Base-by-base conservation (phyloP, 768 basidiomycete species). In the Tubosaeta brunneosetosa region DNA sequence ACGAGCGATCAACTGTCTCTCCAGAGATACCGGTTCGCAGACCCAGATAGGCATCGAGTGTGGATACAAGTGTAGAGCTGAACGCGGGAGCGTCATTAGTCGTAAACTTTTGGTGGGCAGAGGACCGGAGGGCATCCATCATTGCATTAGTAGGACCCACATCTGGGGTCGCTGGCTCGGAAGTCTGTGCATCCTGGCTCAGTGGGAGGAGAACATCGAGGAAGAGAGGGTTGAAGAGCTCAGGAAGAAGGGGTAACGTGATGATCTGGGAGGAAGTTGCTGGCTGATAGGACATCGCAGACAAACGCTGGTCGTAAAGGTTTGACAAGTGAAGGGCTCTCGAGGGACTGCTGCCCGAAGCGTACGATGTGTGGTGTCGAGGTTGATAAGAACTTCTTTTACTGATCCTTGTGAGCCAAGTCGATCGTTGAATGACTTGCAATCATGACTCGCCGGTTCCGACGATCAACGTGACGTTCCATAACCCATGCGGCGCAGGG, bases 11-110 rank as follows among this genome's bases (percentile, higher is more conserved):
- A 17, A 82, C 59, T 0, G 54, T 43, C 0, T 27, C 16, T 3
- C 61, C 59, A 2, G 50, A 17, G 0, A 67, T 53, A 14, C 66
- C 58, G 1, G 60, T 59, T 7, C 65, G 65, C 14, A 85, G 56
- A 16, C 61, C 56, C n/a, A 76, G 66, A 65, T 85, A 86, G 0
- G 82, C 83, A 56, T 86, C 81, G 3, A 86, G 71, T 1, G 75
- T 77, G 0, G 78, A 37, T 3, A 75, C 79, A 14, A 67, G 63
- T 0, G 85, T 85, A 7, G 82, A 81, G 41, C 53, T 63, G 55
- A 73, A 80, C 0, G 84, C 74, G 6, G 74, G 75, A 6, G 85
- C 77, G 4, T 26, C 34, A 48, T 86, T 87, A 17, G 62, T 60
- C 3, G 85, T 86, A 25, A 67, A 57, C 6, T 75, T 79, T 13